These are phyloP conservation scores for Monosporascus sp. DNA, from an alignment of 2,329 filamentous ascomycete species.

Conservation along the genomic window DNA sequence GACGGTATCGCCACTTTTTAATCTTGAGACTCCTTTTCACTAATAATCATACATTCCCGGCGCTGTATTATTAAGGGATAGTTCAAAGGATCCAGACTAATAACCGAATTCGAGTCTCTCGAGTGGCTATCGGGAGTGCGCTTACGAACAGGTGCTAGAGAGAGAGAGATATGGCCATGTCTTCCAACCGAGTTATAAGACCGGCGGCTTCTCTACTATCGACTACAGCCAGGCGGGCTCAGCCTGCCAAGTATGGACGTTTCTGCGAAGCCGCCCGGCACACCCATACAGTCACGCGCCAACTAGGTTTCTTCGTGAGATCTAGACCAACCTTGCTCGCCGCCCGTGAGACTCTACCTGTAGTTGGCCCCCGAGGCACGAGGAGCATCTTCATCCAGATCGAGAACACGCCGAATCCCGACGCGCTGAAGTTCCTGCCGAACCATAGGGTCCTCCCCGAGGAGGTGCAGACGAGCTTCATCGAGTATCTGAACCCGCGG, in stretches of 20 bases:
- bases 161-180: conserved; percentile 10
- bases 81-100: no score
- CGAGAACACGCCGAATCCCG: conserved; percentile 87
- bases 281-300: conserved; percentile 22
- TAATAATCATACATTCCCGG: neutral
- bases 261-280: conserved; percentile 22
- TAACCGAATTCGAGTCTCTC: no score
- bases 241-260: conserved; percentile 13
- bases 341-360: neutral
- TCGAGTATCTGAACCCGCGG: conserved; percentile 88
- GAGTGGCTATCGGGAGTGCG: no score
- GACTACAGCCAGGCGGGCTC: conserved; percentile 13
- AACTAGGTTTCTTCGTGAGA: conserved; percentile 18
- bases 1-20: neutral
- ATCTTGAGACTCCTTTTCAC: neutral
- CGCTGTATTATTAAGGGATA: neutral
- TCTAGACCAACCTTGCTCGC: conserved; percentile 18
- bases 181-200: conserved; percentile 20
- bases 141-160: neutral
- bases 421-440: conserved; percentile 93
- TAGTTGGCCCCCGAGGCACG: conserved; percentile 28
- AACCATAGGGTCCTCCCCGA: conserved; percentile 81
- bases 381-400: conserved; percentile 98
- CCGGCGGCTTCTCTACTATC: conserved; percentile 21
- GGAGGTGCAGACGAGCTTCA: conserved; percentile 65